Evolutionary conservation across 345 rosid genomes (phyloP), one percentile per base, ranked within the genome.

Genomic region (Populus alba): DNA sequence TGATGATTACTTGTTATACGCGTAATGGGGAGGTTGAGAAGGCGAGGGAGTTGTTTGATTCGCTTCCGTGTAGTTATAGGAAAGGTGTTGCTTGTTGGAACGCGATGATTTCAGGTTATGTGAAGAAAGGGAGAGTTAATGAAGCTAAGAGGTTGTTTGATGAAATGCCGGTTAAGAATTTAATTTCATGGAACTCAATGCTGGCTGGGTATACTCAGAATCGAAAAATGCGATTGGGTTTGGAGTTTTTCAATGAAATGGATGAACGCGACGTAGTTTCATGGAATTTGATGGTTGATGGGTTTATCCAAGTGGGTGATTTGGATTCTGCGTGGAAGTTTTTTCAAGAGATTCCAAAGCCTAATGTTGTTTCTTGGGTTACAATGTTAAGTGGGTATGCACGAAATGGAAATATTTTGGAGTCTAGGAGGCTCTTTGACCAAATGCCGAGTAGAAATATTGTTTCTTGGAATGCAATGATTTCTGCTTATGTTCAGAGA

Each of bases 151-250:
- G 65, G 62, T 55, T 85, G 53, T 78, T 87, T 6, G 35, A 79
- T 75, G 81, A 72, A 63, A 83, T 85, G 85, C 85, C 85, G 0
- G 71, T 77, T 65, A 85, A 82, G 84, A 70, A 85, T 78, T 65
- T 74, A 55, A 83, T 81, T 71, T 87, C 90, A 0, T 87, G 88
- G 88, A 87, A 87, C 71, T 85, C 88, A 8, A 79, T 87, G 88
- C 81, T 87, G 2, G 68, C 80, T 0, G 88, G 85, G 25, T 87
- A 87, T 69, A 76, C 85, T 3, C 75, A 74, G 71, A 82, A 78
- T 33, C 31, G 85, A 63, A 13, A 80, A 62, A 80, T 75, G 82
- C 29, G 43, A 7, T 75, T 68, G 57, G 82, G 39, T 35, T 49
- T 69, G 70, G 79, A 68, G 65, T 70, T 80, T 43, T 80, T 80